Evolutionary conservation across 139 green algal species (phyloP), one percentile per base, ranked within the genome.

Genomic region (Closterium sp.): DNA sequence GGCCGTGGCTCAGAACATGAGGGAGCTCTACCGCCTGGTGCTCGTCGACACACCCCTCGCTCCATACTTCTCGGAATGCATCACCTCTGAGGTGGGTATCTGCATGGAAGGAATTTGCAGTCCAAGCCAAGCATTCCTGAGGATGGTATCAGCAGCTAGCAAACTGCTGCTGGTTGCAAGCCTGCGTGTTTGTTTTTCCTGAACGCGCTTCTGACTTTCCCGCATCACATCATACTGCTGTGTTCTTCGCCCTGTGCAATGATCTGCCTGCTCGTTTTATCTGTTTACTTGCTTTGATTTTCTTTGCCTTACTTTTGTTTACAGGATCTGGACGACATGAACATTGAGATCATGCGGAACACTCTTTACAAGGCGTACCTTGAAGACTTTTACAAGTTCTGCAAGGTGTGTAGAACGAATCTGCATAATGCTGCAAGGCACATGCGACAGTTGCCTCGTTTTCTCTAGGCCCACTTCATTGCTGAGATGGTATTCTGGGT

Each of bases 321-420:
- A 10, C 97, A 99, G 95, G 97, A 99, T 90, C 95, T 99, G 94
- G 98, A 99, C 91, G 98, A 99, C 93, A 99, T 99, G 97, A 99
- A 99, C 95, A 98, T 99, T 38, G 98, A 99, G 95, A 97, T 99
- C 93, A 97, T 99, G 91, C 84, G 95, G 30, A 99, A 99, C 96
- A 99, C 96, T 38, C 95, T 99, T 90, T 99, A 99, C 97, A 99
- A 99, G 95, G 97, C 98, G 0, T 99, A 99, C 96, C 96, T 99
- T 87, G 97, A 99, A 87, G 98, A 99, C 95, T 99, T 99, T 95
- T 95, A 97, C 0, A 86, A 87, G 17, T 96, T 96, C 91, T 96
- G 95, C 73, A 85, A 95, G 62, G 92, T 94, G 85, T 31, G n/a
- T 30, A 87, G 85, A 24, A 79, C 62, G 17, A 27, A 27, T 79